Percentiles rank a stretch among this genome's conserved stretches.
Conservation (phyloP, 768 basidiomycete species). For the Crassisporium funariophilum region DNA sequence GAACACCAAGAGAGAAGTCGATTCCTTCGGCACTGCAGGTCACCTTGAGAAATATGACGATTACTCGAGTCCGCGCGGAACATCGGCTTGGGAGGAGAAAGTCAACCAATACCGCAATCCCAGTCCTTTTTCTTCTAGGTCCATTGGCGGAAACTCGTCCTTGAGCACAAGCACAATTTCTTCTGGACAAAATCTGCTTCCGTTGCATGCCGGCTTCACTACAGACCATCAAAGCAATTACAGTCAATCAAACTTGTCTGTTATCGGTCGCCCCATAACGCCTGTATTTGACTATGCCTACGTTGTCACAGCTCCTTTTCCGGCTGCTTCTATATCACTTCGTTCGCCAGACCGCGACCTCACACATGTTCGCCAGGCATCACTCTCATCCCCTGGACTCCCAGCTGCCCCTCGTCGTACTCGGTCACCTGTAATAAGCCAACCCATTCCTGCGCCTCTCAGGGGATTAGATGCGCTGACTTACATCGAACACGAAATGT, state of each 20-base stretch:
- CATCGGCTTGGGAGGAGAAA: constrained; percentile 20
- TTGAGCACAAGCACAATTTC: constrained; percentile 10
- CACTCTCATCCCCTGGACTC: constrained; percentile 27
- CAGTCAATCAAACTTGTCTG: constrained; percentile 21
- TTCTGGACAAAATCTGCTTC: constrained; percentile 10
- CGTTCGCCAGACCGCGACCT: constrained; percentile 9
- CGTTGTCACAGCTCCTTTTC: constrained; percentile 23
- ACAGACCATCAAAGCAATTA: constrained; percentile 24
- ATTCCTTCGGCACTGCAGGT: constrained; percentile 31
- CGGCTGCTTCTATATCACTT: constrained; percentile 12
- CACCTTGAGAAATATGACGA: constrained; percentile 18
- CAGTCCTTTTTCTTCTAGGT: constrained; percentile 8
- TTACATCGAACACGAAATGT: constrained; percentile 8
- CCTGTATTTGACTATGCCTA: constrained; percentile 23
- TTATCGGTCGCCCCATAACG: constrained; percentile 29
- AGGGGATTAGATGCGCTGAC: no score
- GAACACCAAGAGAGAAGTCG: constrained; percentile 31
- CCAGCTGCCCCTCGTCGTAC: constrained; percentile 38
- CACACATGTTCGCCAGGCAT: constrained; percentile 27
- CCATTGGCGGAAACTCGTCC: constrained; percentile 4
- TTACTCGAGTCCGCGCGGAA: constrained; percentile 6
- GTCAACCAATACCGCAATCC: constrained; percentile 21
- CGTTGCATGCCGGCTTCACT: constrained; percentile 24
- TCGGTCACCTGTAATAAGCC: constrained; percentile 6
- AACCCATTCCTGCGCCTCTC: constrained; percentile 11